Base-by-base conservation (phyloP, 345 rosid genomes). In the Salix caprea region DNA sequence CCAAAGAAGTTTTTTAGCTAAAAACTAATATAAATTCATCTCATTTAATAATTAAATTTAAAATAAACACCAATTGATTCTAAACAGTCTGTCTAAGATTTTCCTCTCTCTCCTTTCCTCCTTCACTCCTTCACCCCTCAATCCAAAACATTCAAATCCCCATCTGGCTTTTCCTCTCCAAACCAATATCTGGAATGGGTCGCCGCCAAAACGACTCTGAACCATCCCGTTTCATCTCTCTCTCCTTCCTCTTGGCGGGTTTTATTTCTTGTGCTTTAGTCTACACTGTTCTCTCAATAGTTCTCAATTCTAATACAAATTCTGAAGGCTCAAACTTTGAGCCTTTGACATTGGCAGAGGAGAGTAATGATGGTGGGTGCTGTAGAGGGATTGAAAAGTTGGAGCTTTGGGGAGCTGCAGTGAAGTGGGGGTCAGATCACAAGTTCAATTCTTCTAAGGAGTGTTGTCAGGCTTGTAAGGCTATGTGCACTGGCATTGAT, bases 381-480 rank as follows among this genome's bases (percentile, higher is more conserved):
- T 96, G 99, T 75, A 88, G 90, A 70, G 99, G 98, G 77, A 83
- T 92, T 46, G 90, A 92, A 56, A 82, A 90, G 77, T 73, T 93
- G 88, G 99, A 96, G 92, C 86, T 96, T 0, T 96, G 99, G 99
- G 98, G 99, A n/a, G 58, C 86, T 15, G 96, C 98, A 36, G 98
- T 96, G 85, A 96, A 93, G 86, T 96, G 98, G 98, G 99, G 99
- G 4, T 86, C 97, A 58, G 97, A 93, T 48, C 91, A 91, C 56
- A 93, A 91, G 94, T 90, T 93, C 82, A 88, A 90, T 77, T 84
- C 91, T 50, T 88, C 97, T 13, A 69, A 36, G 75, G 85, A 82
- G 77, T 96, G 98, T 79, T 96, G 99, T 73, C 74, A 83, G 83
- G 94, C 96, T 72, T 93, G 99, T 76, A 96, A 92, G 83, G 88